Conservation (phyloP, 202 grass and related monocot species). For the Cymbopogon flexuosus region DNA sequence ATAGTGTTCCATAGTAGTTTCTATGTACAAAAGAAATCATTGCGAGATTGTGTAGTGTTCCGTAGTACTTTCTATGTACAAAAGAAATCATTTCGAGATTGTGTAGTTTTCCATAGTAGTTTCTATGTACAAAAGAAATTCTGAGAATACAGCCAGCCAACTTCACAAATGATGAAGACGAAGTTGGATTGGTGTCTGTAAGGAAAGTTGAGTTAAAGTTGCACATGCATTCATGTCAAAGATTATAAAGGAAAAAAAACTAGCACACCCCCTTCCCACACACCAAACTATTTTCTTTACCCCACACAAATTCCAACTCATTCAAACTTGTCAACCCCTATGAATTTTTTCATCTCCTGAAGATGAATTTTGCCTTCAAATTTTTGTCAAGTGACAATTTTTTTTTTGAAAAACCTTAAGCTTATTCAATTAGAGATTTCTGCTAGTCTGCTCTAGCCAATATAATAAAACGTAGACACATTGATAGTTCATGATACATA, state of each 20-base stretch:
- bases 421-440: no score
- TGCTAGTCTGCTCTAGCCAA: no score
- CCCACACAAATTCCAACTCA: not conserved
- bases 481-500: no score
- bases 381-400: not conserved
- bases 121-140: conserved; percentile 11
- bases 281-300: not conserved
- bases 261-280: not conserved
- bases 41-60: not conserved
- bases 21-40: not conserved
- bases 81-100: not conserved
- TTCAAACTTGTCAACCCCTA: not conserved
- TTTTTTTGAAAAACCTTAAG: not conserved
- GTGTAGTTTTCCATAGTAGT: not conserved
- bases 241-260: not conserved
- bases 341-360: not conserved
- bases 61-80: conserved; percentile 7
- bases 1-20: not conserved
- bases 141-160: conserved; percentile 3
- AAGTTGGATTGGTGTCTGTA: conserved; percentile 18
- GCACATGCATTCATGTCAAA: conserved; percentile 22
- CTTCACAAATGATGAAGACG: conserved; percentile 26
- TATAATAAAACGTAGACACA: no score
- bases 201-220: conserved; percentile 2
- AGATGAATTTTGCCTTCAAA: not conserved